Conservation (phyloP, 228 moss, liverwort and hornwort species). For the Sphagnum magellanicum region DNA sequence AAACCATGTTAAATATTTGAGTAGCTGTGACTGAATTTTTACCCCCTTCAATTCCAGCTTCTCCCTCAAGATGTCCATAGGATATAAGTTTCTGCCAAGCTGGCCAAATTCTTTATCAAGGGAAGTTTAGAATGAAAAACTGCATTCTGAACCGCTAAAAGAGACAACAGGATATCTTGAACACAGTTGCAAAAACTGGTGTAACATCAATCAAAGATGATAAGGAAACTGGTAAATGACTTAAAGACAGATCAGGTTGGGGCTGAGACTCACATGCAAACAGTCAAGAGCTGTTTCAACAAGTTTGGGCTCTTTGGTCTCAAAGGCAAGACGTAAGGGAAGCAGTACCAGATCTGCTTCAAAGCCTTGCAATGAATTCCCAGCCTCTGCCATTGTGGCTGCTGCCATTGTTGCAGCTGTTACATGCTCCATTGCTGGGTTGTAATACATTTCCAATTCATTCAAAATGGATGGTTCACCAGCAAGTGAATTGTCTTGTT, state of each 20-base stretch:
- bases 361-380: slow-evolving; percentile 39
- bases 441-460: slow-evolving; percentile 4
- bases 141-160: no score
- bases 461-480: background rate
- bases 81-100: slow-evolving; percentile 84
- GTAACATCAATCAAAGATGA: background rate
- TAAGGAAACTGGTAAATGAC: background rate
- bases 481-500: background rate
- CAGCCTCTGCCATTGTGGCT: slow-evolving; percentile 52
- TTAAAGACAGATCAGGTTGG: background rate
- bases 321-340: slow-evolving; percentile 47
- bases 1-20: slow-evolving; percentile 92
- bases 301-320: slow-evolving; percentile 50
- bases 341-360: slow-evolving; percentile 53
- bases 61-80: slow-evolving; percentile 97
- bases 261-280: slow-evolving; percentile 29
- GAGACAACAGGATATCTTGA: no score
- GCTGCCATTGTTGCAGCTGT: slow-evolving; percentile 61
- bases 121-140: no score
- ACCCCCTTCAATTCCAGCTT: slow-evolving; percentile 91
- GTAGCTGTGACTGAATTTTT: slow-evolving; percentile 75
- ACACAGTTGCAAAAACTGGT: background rate
- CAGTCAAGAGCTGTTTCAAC: slow-evolving; percentile 54
- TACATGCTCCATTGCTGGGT: slow-evolving; percentile 30
- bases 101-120: background rate